Percentiles rank a stretch among this genome's conserved stretches.
These are phyloP conservation scores for Ramaria sp. DNA, from an alignment of 768 basidiomycete genomes.

Conservation along the genomic window DNA sequence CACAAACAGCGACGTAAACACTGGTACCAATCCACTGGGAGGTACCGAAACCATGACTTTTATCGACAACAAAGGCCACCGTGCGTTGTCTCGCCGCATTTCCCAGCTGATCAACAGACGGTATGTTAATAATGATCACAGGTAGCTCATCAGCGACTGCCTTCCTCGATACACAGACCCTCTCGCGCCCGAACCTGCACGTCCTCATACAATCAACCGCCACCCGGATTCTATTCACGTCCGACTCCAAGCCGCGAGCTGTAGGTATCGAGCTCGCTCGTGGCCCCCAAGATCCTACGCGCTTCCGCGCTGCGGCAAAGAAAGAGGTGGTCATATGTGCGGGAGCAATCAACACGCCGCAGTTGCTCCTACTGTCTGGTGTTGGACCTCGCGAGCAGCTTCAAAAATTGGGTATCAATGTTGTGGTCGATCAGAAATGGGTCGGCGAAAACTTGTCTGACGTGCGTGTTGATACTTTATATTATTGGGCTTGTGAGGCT, in stretches of 20 bases:
- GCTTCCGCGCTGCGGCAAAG: neutral
- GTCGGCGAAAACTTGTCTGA: too few relatives aligned
- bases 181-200: slow-evolving; percentile 16
- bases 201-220: slow-evolving; percentile 11
- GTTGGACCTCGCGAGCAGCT: too few relatives aligned
- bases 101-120: neutral
- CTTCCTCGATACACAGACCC: slow-evolving; percentile 15
- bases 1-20: too few relatives aligned
- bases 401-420: too few relatives aligned
- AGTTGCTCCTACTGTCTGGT: slow-evolving; percentile 18
- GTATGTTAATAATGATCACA: neutral
- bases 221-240: slow-evolving; percentile 14
- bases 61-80: slow-evolving; percentile 2
- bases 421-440: too few relatives aligned
- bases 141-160: slow-evolving; percentile 15
- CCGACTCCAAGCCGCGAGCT: neutral
- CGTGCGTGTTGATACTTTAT: too few relatives aligned
- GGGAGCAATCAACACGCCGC: slow-evolving; percentile 15
- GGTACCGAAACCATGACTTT: neutral
- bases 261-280: neutral
- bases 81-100: neutral
- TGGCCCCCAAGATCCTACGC: too few relatives aligned
- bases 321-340: slow-evolving; percentile 17
- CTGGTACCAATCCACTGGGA: too few relatives aligned
- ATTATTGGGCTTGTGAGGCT: too few relatives aligned